Evolutionary conservation across 257 asterid species (phyloP).

Genomic region (Salvia miltiorrhiza): DNA sequence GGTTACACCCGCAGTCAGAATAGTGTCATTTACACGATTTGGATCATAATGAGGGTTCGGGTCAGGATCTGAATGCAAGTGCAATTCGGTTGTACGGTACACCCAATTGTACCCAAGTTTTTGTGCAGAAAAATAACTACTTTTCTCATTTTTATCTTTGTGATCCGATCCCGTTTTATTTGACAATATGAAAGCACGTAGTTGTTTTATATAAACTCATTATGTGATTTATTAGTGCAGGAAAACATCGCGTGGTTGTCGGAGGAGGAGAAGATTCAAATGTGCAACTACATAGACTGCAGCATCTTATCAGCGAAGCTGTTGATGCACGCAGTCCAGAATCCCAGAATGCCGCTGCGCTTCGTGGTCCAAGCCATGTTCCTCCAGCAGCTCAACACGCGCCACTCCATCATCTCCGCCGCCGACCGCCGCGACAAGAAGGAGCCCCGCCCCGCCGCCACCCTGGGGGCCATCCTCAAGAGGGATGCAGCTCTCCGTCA

Average conservation of each 20-base stretch:
- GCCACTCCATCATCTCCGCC: conserved; percentile 61
- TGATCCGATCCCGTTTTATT: too few relatives aligned
- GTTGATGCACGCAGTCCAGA: conserved; percentile 87
- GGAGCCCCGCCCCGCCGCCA: conserved; percentile 26
- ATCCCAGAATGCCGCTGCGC: conserved; percentile 75
- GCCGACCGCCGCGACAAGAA: conserved; percentile 24
- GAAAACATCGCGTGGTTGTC: conserved; percentile 32
- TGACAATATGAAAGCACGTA: too few relatives aligned
- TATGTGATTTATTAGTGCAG: conserved; percentile 32
- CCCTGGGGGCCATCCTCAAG: conserved; percentile 65
- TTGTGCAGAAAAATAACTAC: too few relatives aligned
- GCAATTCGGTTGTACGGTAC: too few relatives aligned
- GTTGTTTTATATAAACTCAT: too few relatives aligned
- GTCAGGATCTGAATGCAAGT: too few relatives aligned
- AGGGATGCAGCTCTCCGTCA: conserved; percentile 72
- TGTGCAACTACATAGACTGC: conserved; percentile 85
- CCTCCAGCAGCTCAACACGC: conserved; percentile 80
- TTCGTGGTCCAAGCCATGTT: conserved; percentile 96
- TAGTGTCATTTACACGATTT: too few relatives aligned
- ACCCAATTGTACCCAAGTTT: too few relatives aligned
- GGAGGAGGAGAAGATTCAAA: conserved; percentile 56
- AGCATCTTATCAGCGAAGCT: conserved; percentile 50
- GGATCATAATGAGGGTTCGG: too few relatives aligned
- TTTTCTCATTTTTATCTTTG: too few relatives aligned
- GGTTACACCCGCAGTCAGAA: too few relatives aligned